Evolutionary conservation across 1,139 yeast species (phyloP).

Genomic region (Blastobotrys petasosporus): DNA sequence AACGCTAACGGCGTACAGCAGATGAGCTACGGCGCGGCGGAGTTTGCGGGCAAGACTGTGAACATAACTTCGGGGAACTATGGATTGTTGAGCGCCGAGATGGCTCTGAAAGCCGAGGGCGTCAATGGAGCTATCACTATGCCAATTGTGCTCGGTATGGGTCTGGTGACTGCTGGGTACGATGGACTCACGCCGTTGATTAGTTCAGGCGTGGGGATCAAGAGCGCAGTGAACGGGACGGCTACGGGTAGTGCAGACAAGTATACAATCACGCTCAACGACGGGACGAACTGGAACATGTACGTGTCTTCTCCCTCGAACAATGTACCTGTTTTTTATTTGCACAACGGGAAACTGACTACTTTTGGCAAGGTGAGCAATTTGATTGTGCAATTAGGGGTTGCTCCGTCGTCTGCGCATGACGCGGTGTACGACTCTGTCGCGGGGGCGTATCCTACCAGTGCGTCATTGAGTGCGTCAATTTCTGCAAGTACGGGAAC

Average conservation of each 20-base stretch:
- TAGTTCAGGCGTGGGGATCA: constrained; percentile 52
- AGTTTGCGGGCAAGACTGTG: constrained; percentile 23
- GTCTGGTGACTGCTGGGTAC: constrained; percentile 61
- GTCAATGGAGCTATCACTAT: constrained; percentile 34
- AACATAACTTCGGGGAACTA: constrained; percentile 21
- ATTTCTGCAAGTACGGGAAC: constrained; percentile 37
- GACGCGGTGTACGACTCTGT: constrained; percentile 31
- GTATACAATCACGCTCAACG: constrained; percentile 39
- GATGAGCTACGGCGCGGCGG: constrained; percentile 30
- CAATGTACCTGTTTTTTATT: neutral
- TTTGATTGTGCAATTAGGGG: constrained; percentile 43
- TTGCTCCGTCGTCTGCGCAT: neutral
- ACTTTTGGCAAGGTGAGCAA: constrained; percentile 38
- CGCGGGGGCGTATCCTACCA: constrained; percentile 52
- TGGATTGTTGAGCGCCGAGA: constrained; percentile 41
- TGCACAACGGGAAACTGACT: constrained; percentile 9
- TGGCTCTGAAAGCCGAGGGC: constrained; percentile 48
- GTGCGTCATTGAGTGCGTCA: constrained; percentile 36
- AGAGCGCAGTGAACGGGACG: constrained; percentile 34
- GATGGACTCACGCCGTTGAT: constrained; percentile 55
- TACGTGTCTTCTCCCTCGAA: constrained; percentile 48
- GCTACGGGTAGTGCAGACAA: constrained; percentile 31
- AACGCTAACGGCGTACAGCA: constrained; percentile 37
- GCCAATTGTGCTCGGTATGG: constrained; percentile 67
- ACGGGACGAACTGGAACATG: constrained; percentile 52